phyloP scores from a whole-genome alignment of 352 stramenopile species.

The Halophytophthora batemanensis region DNA sequence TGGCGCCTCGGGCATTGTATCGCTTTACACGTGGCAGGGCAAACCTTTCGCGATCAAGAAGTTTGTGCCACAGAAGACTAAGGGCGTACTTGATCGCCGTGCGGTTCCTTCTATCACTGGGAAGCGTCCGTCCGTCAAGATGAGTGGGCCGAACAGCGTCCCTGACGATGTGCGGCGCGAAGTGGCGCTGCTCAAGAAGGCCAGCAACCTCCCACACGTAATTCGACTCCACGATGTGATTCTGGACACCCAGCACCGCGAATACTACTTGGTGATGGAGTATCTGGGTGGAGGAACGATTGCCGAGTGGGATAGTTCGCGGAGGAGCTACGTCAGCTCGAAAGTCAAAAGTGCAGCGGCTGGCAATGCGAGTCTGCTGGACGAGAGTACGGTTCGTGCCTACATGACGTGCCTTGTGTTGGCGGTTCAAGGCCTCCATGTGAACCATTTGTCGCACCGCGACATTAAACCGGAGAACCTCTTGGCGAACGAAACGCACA shows the following conservation, averaged over 20 bases:
- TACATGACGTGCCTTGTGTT: slow-evolving; percentile 64
- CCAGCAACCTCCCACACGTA: slow-evolving; percentile 58
- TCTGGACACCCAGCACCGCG: slow-evolving; percentile 45
- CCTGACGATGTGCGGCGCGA: slow-evolving; percentile 65
- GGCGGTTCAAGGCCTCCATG: slow-evolving; percentile 71
- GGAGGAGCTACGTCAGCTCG: slow-evolving; percentile 59
- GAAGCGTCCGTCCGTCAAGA: slow-evolving; percentile 13
- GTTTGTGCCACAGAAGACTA: slow-evolving; percentile 54
- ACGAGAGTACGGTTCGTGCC: slow-evolving; percentile 41
- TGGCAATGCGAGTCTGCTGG: slow-evolving; percentile 32
- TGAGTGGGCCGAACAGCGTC: slow-evolving; percentile 16
- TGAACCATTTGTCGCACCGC: slow-evolving; percentile 72
- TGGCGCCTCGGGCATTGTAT: slow-evolving; percentile 65
- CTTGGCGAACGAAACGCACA: slow-evolving; percentile 54
- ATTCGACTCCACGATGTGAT: slow-evolving; percentile 77
- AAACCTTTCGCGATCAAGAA: slow-evolving; percentile 72
- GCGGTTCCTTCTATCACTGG: slow-evolving; percentile 21
- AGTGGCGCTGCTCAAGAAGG: slow-evolving; percentile 78
- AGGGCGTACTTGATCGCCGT: slow-evolving; percentile 47
- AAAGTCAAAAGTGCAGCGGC: slow-evolving; percentile 27
- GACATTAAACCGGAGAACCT: slow-evolving; percentile 88
- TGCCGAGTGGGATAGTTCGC: slow-evolving; percentile 66
- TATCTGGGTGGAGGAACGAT: slow-evolving; percentile 82
- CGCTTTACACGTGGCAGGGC: slow-evolving; percentile 67
- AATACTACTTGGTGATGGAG: slow-evolving; percentile 83